Base-by-base conservation (phyloP, 441 rosid genomes). In the Isatis lusitanica region DNA sequence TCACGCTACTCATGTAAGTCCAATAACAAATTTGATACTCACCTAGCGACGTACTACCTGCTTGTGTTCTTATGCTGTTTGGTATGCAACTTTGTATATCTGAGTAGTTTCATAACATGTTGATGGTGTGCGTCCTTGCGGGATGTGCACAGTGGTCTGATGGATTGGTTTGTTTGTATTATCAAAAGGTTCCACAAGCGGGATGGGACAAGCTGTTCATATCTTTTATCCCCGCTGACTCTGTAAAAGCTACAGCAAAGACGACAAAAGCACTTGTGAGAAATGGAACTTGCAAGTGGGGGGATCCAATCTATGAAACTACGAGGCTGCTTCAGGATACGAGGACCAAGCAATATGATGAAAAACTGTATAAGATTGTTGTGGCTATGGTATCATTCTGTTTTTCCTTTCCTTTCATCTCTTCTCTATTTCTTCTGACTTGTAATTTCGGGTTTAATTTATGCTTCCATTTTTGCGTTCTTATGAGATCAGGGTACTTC, bases 171-270 rank as follows among this genome's bases (percentile, higher is more conserved):
- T 63, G 56, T 73, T 73, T 68, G 0, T 56, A 15, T 4, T 36
- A 21, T 52, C 70, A 24, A 55, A 83, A 93, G 98, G 82, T 96
- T 82, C 97, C 97, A 57, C 96, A 78, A 79, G 79, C 86, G 50
- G 99, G 99, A 86, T 96, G 99, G 99, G 99, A 96, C 83, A 96
- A 91, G 74, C 89, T 96, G 31, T 89, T 90, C 78, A 87, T 96
- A 84, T 90, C 99, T 28, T 88, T 91, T 74, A 84, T 90, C 76
- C 94, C 99, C 42, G 87, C 93, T 74, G 99, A 91, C 83, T 85
- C 99, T 33, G 94, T 90, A 71, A 96, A 91, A 86, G 88, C 90
- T 66, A 87, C 96, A 13, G 91, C 93, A 28, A 96, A 96, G 86
- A 96, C 99, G 47, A 91, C 94, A 31, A 96, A 96, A 83, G 97